Conservation (phyloP, 2,329 filamentous ascomycete species). For the Alternaria angustiovoidea region DNA sequence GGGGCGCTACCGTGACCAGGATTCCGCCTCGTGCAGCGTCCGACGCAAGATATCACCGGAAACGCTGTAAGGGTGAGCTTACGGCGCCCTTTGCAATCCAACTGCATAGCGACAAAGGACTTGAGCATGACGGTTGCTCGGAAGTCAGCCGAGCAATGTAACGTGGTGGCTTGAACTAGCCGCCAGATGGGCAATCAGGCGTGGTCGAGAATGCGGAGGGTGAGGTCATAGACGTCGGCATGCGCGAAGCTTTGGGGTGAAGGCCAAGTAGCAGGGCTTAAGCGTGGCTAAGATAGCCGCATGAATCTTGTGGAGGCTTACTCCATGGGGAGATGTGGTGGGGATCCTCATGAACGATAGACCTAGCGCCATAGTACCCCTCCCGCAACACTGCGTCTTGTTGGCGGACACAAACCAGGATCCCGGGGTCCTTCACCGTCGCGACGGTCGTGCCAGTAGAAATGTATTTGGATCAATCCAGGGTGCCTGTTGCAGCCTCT, state of each 20-base stretch:
- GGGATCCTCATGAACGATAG: conserved; percentile 12
- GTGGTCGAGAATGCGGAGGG: neutral
- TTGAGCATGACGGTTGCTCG: neutral
- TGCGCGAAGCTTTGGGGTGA: conserved; percentile 11
- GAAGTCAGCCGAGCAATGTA: conserved; percentile 11
- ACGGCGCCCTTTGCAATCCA: neutral
- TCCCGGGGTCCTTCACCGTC: conserved; percentile 3
- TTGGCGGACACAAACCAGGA: conserved; percentile 10
- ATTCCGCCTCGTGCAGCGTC: conserved; percentile 1
- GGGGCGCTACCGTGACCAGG: neutral
- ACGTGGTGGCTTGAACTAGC: conserved; percentile 13
- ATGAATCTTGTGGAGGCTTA: conserved; percentile 12
- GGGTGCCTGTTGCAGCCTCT: conserved; percentile 2
- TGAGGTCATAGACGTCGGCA: conserved; percentile 17
- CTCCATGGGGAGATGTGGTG: conserved; percentile 16
- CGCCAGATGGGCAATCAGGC: neutral
- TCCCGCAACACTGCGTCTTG: conserved; percentile 7
- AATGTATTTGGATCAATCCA: neutral
- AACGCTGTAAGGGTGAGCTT: conserved; percentile 2
- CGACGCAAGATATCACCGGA: neutral
- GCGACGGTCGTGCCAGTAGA: neutral
- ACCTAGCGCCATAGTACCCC: conserved; percentile 12
- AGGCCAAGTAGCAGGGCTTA: conserved; percentile 6
- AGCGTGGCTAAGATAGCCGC: conserved; percentile 15
- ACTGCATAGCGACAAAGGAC: neutral